Conservation (phyloP, 306 rosid genomes). For the Alnus rubra region DNA sequence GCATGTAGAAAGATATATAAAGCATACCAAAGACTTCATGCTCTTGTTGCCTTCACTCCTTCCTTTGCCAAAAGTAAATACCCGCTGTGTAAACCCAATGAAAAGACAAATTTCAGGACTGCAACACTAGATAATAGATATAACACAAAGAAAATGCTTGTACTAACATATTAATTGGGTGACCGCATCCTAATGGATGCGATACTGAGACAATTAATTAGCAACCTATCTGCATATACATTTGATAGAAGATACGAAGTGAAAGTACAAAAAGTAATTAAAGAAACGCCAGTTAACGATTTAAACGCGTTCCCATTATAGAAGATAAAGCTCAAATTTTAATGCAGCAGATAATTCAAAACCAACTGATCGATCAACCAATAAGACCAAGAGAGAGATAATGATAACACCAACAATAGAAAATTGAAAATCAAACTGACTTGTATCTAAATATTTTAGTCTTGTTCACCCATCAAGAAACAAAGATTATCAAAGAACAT, state of each 20-base stretch:
- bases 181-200: background rate
- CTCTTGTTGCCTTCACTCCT: constrained; percentile 86
- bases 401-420: no score
- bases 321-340: no score
- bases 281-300: background rate
- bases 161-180: background rate
- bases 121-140: background rate
- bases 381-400: no score
- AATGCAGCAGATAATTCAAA: background rate
- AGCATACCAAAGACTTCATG: constrained; percentile 90
- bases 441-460: no score
- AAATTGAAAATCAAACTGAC: no score
- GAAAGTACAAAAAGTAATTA: background rate
- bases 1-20: constrained; percentile 12
- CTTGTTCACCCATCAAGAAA: background rate
- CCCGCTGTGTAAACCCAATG: constrained; percentile 57
- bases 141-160: background rate
- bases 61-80: constrained; percentile 92
- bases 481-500: background rate
- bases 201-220: constrained; percentile 1
- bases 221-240: background rate
- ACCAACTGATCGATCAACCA: no score
- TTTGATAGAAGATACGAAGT: background rate
- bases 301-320: no score
- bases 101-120: constrained; percentile 18